A percentile compares a stretch with the other conserved stretches of the same genome.
Conservation (phyloP, 306 rosid genomes). For the Glycine latifolia region DNA sequence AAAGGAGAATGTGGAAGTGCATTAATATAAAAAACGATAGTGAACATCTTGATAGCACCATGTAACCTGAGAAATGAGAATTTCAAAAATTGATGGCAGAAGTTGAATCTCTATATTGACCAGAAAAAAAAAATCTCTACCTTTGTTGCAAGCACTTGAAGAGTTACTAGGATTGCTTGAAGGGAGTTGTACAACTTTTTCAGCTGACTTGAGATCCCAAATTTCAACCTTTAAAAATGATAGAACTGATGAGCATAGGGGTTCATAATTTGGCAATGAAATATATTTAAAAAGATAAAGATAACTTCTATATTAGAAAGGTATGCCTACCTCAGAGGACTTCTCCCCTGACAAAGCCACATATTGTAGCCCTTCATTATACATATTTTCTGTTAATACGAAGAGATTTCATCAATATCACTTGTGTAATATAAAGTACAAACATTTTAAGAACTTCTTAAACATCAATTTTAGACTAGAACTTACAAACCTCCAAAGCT, state of each 20-base stretch:
- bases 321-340: slow-evolving; percentile 68
- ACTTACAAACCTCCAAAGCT: slow-evolving; percentile 62
- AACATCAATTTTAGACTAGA: slow-evolving; percentile 8
- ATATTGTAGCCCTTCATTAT: slow-evolving; percentile 60
- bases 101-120: slow-evolving; percentile 33
- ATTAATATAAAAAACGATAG: not conserved
- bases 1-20: slow-evolving; percentile 1
- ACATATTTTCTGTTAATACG: slow-evolving; percentile 47
- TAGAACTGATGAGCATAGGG: slow-evolving; percentile 37
- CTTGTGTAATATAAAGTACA: slow-evolving; percentile 3
- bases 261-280: slow-evolving; percentile 11
- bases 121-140: slow-evolving; percentile 59
- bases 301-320: slow-evolving; percentile 41
- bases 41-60: slow-evolving; percentile 3
- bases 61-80: slow-evolving; percentile 16
- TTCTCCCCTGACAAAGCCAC: slow-evolving; percentile 86
- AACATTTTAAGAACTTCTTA: slow-evolving; percentile 30
- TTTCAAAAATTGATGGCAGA: slow-evolving; percentile 23
- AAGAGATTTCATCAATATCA: slow-evolving; percentile 41
- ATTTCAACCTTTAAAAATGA: slow-evolving; percentile 76
- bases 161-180: slow-evolving; percentile 53
- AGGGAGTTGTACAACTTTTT: slow-evolving; percentile 67
- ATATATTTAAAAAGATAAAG: slow-evolving; percentile 26
- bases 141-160: slow-evolving; percentile 55
- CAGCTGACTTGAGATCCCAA: slow-evolving; percentile 90